Evolutionary conservation across 2,329 filamentous ascomycete genomes (phyloP).

Genomic region (Pyricularia pennisetigena): DNA sequence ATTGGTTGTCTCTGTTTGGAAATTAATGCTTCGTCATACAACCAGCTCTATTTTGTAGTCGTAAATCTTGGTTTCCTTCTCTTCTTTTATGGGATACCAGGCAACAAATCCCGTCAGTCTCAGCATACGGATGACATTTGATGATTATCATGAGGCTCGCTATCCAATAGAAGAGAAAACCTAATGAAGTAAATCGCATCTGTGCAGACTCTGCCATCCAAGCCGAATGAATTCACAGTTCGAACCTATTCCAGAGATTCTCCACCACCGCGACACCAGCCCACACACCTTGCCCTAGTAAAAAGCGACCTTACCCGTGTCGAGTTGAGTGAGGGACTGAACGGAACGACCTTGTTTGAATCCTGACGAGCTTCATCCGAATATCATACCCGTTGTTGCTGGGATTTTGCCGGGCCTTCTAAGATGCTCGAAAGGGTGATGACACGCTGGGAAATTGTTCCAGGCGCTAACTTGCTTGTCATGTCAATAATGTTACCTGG

Average conservation of each 20-base stretch:
- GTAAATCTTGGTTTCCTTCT: background rate
- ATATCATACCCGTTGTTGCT: background rate
- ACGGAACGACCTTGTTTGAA: background rate
- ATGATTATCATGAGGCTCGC: background rate
- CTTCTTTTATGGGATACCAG: background rate
- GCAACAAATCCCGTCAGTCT: background rate
- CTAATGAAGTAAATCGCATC: background rate
- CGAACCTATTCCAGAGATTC: background rate
- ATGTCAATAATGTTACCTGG: background rate
- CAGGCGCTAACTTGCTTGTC: background rate
- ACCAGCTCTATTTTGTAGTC: no score
- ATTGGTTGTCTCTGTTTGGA: background rate
- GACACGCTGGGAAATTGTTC: background rate
- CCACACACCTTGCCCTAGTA: background rate
- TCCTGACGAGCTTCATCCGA: background rate
- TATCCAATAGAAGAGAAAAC: background rate
- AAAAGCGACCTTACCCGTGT: background rate
- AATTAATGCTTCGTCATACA: background rate
- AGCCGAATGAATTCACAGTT: background rate
- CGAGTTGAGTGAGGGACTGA: background rate
- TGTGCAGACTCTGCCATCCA: background rate
- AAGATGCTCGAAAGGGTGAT: background rate
- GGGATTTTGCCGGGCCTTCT: background rate
- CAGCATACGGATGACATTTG: background rate
- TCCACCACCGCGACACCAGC: background rate